These are phyloP conservation scores for Cytospora chrysosperma DNA, from an alignment of 2,329 filamentous ascomycete species.

Conservation along the genomic window DNA sequence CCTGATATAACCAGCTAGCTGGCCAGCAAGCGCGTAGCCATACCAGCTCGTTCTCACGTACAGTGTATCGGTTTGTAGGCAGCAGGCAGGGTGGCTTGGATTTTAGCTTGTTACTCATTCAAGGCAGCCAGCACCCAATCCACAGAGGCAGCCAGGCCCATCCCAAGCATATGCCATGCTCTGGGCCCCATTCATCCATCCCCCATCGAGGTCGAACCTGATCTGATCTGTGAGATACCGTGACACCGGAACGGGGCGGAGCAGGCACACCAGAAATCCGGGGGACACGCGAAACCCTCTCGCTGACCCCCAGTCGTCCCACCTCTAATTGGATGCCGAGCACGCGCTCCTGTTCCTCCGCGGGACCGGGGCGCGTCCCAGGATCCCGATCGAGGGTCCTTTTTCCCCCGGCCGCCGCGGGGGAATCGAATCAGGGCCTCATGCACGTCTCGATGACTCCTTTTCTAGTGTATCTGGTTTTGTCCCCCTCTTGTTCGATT, in stretches of 20 bases:
- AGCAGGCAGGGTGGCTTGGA: background rate
- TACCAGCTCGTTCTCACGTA: slow-evolving; percentile 10
- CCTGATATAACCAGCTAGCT: background rate
- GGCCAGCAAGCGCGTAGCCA: slow-evolving; percentile 14
- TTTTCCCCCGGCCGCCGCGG: background rate
- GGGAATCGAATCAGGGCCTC: background rate
- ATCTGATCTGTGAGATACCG: slow-evolving; percentile 6
- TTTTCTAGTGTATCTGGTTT: no score
- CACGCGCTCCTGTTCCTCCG: slow-evolving; percentile 22
- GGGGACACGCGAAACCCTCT: slow-evolving; percentile 15
- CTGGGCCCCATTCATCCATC: background rate
- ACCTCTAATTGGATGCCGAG: slow-evolving; percentile 15
- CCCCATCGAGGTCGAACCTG: slow-evolving; percentile 7
- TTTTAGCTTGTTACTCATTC: background rate
- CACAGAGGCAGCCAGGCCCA: background rate
- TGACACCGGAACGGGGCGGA: slow-evolving; percentile 18
- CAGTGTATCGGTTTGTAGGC: background rate
- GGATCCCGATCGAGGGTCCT: background rate
- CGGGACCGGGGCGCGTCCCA: background rate
- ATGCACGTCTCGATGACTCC: background rate
- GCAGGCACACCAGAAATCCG: slow-evolving; percentile 1
- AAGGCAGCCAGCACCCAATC: background rate
- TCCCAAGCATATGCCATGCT: background rate
- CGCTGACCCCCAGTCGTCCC: slow-evolving; percentile 2
- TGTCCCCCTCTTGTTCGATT: no score